These are phyloP conservation scores for Sporothrix mexicana DNA, from an alignment of 2,329 filamentous ascomycete genomes.

Conservation along the genomic window DNA sequence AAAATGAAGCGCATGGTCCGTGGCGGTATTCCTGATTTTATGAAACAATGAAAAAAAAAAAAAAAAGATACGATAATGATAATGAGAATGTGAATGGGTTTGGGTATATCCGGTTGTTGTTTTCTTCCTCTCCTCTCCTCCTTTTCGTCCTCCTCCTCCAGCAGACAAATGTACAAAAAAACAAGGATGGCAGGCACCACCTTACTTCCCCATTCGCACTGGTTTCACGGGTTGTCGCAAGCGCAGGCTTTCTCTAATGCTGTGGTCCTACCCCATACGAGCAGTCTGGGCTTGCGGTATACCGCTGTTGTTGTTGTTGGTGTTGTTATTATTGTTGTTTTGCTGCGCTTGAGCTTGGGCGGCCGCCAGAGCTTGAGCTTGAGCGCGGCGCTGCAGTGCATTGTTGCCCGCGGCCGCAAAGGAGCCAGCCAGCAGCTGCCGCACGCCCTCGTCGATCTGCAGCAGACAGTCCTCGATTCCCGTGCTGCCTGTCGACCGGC, in stretches of 20 bases:
- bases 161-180: too few relatives aligned
- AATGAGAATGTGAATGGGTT: background rate
- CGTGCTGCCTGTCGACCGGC: slow-evolving; percentile 38
- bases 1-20: background rate
- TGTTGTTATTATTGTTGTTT: background rate
- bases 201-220: too few relatives aligned
- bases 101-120: slow-evolving; percentile 4
- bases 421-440: slow-evolving; percentile 42
- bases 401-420: slow-evolving; percentile 27
- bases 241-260: background rate
- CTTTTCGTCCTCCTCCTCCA: background rate
- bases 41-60: background rate
- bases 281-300: slow-evolving; percentile 33
- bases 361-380: slow-evolving; percentile 31
- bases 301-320: background rate
- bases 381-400: slow-evolving; percentile 32
- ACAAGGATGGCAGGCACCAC: too few relatives aligned
- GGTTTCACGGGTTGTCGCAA: too few relatives aligned
- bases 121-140: background rate
- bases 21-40: background rate
- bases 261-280: slow-evolving; percentile 25
- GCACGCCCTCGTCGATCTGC: slow-evolving; percentile 55
- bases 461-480: slow-evolving; percentile 55
- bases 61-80: background rate
- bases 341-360: slow-evolving; percentile 41